Evolutionary conservation across 129 eudicot genomes (phyloP).

Genomic region (Artemisia argyi): DNA sequence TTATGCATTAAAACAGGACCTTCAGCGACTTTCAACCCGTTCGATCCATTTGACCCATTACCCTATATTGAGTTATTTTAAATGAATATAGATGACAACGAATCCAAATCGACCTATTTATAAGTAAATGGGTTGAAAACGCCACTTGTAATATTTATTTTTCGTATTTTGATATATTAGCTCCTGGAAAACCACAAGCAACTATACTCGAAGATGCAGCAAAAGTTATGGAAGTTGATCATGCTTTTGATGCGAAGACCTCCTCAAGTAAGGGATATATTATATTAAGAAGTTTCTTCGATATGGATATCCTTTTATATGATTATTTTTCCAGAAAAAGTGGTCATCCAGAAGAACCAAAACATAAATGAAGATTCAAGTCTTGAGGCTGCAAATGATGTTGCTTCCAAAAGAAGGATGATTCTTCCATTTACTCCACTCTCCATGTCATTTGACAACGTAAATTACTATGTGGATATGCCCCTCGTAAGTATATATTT

Average conservation of each 20-base stretch:
- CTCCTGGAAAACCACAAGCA: slow-evolving; percentile 70
- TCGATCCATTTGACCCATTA: not conserved
- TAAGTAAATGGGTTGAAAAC: not conserved
- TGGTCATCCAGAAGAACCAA: slow-evolving; percentile 14
- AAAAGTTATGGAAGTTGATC: slow-evolving; percentile 16
- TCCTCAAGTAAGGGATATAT: slow-evolving; percentile 33
- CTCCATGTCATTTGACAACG: slow-evolving; percentile 52
- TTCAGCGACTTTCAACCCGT: not conserved
- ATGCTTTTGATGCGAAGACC: slow-evolving; percentile 7
- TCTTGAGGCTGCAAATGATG: slow-evolving; percentile 15
- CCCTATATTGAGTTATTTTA: too few species aligned
- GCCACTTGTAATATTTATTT: not conserved
- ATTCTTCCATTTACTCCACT: slow-evolving; percentile 59
- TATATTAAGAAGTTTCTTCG: not conserved
- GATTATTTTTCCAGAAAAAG: slow-evolving; percentile 13
- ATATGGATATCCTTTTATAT: not conserved
- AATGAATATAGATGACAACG: not conserved
- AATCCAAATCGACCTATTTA: not conserved
- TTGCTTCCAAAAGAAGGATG: slow-evolving; percentile 48
- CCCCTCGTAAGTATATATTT: slow-evolving; percentile 41
- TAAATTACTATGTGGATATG: slow-evolving; percentile 57
- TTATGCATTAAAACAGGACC: not conserved
- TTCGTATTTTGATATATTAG: slow-evolving; percentile 32
- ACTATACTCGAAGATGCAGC: slow-evolving; percentile 43
- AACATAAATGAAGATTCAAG: slow-evolving; percentile 30